Conservation (phyloP, 495 filamentous ascomycete species). For the Penicillium manginii region DNA sequence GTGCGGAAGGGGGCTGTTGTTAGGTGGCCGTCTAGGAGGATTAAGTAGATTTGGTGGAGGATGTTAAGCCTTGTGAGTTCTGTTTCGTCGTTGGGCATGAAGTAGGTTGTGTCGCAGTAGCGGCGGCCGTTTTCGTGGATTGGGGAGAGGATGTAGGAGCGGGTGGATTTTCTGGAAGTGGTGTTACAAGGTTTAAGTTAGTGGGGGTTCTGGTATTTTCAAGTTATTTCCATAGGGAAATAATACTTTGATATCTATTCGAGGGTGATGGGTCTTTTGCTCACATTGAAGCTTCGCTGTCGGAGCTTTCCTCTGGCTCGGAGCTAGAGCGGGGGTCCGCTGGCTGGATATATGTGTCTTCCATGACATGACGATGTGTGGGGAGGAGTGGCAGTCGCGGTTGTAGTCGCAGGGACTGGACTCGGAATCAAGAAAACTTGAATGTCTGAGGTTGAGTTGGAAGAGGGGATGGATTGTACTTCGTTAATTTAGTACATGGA, state of each 20-base stretch:
- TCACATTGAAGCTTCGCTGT: constrained; percentile 34
- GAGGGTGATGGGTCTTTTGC: too few relatives aligned
- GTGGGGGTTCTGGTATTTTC: too few relatives aligned
- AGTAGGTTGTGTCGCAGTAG: constrained; percentile 69
- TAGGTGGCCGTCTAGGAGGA: constrained; percentile 61
- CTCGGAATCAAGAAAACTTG: neutral
- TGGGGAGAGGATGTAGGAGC: constrained; percentile 57
- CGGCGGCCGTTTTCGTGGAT: constrained; percentile 65
- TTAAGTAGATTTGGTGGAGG: constrained; percentile 66
- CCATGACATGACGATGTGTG: constrained; percentile 37
- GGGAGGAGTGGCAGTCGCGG: neutral
- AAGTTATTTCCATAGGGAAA: too few relatives aligned
- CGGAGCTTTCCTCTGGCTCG: constrained; percentile 27
- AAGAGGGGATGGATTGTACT: neutral
- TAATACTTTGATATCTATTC: too few relatives aligned
- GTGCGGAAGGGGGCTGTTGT: constrained; percentile 56
- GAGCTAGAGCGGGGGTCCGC: constrained; percentile 21
- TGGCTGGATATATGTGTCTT: constrained; percentile 27
- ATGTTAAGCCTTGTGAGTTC: constrained; percentile 75
- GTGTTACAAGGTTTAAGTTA: neutral
- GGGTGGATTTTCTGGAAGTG: constrained; percentile 54
- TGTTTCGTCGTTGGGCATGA: constrained; percentile 75
- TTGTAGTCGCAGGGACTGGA: neutral
- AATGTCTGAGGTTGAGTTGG: neutral
- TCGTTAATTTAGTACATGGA: neutral